Evolutionary conservation across 306 rosid species (phyloP).

Genomic region (Styphnolobium japonicum): DNA sequence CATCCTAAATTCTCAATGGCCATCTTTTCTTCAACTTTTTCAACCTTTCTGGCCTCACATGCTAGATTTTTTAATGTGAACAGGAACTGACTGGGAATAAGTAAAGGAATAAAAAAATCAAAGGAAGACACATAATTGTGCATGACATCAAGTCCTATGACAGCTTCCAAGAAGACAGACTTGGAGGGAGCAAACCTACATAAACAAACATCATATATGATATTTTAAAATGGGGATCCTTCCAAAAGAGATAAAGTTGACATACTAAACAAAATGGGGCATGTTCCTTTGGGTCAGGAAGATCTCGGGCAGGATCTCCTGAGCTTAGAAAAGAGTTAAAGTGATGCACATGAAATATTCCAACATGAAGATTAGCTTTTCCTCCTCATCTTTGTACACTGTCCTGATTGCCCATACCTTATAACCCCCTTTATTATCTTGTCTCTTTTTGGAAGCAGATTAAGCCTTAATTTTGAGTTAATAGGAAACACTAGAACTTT

Average conservation of each 20-base stretch:
- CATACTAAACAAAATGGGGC: constrained; percentile 61
- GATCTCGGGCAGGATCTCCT: constrained; percentile 63
- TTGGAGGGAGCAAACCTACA: constrained; percentile 46
- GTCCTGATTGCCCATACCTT: constrained; percentile 33
- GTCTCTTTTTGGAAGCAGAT: constrained; percentile 36
- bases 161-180: constrained; percentile 67
- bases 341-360: constrained; percentile 47
- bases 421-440: constrained; percentile 32
- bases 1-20: constrained; percentile 53
- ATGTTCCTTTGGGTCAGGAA: constrained; percentile 65
- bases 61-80: constrained; percentile 28
- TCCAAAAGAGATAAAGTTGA: constrained; percentile 61
- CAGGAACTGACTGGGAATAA: constrained; percentile 40
- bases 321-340: constrained; percentile 29
- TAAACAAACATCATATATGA: constrained; percentile 16
- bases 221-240: constrained; percentile 41
- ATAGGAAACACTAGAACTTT: constrained; percentile 22
- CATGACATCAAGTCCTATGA: constrained; percentile 68
- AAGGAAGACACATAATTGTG: constrained; percentile 53
- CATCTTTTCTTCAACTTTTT: constrained; percentile 31
- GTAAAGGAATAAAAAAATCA: constrained; percentile 36
- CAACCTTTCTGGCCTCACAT: constrained; percentile 25
- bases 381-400: constrained; percentile 32
- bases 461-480: constrained; percentile 4
- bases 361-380: constrained; percentile 42